Conservation (phyloP, 2,329 filamentous ascomycete species). For the Fusarium sp. region DNA sequence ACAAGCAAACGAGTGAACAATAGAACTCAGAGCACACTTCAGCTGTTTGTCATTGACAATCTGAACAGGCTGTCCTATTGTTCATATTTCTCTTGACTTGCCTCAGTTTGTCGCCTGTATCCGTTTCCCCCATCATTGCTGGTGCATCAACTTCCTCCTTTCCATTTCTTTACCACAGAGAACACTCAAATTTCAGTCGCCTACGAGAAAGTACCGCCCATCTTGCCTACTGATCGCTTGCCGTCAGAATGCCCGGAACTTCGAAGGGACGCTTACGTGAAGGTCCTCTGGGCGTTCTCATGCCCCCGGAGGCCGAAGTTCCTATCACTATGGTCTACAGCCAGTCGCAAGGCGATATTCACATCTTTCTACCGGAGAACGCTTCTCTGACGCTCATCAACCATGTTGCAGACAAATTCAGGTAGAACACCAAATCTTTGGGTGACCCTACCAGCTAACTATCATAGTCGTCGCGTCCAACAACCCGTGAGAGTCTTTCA, state of each 20-base stretch:
- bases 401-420: slow-evolving; percentile 39
- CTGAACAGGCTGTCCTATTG: neutral
- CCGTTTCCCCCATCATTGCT: neutral
- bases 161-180: neutral
- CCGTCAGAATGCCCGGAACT: neutral
- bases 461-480: slow-evolving; percentile 32
- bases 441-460: neutral
- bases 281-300: neutral
- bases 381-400: slow-evolving; percentile 29
- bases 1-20: neutral
- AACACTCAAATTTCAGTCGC: neutral
- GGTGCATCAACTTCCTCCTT: neutral
- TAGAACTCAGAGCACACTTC: neutral
- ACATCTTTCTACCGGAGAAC: slow-evolving; percentile 40
- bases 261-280: neutral
- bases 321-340: slow-evolving; percentile 40
- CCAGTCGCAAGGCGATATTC: slow-evolving; percentile 35
- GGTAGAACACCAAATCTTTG: slow-evolving; percentile 15
- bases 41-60: neutral
- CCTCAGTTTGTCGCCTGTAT: neutral
- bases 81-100: neutral
- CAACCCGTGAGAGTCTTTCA: slow-evolving; percentile 42
- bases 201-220: neutral
- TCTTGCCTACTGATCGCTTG: neutral
- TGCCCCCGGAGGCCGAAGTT: slow-evolving; percentile 15